phyloP scores from a whole-genome alignment of 176 grass and related monocot species.

The Juncus inflexus region DNA sequence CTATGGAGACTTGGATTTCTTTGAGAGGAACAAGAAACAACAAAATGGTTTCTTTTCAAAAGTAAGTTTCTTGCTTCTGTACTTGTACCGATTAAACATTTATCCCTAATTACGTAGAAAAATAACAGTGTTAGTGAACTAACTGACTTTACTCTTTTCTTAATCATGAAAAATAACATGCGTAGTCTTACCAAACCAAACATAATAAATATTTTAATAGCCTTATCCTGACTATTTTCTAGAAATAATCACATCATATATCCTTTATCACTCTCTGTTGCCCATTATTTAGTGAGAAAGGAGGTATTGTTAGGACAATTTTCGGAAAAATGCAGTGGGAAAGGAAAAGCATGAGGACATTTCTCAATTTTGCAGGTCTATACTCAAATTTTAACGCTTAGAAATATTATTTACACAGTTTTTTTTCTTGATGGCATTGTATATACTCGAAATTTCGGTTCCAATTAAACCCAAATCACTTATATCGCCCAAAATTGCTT shows the following conservation, averaged over 20 bases:
- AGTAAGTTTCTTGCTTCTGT: not conserved
- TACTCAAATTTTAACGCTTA: too few relatives aligned
- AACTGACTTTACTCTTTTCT: not conserved
- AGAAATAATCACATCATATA: too few relatives aligned
- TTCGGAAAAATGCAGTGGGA: too few relatives aligned
- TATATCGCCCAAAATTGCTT: not conserved
- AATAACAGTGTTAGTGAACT: not conserved
- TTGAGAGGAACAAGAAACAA: slow-evolving; percentile 36
- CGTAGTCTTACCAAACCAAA: not conserved
- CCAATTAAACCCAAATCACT: not conserved
- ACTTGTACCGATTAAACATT: not conserved
- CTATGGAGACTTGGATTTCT: slow-evolving; percentile 37
- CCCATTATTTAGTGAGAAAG: too few relatives aligned
- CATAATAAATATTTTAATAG: not conserved
- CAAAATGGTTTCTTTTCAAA: slow-evolving; percentile 19
- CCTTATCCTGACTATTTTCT: not conserved
- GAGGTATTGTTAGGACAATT: too few relatives aligned
- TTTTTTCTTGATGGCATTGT: too few relatives aligned
- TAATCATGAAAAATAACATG: not conserved
- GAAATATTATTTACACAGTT: too few relatives aligned
- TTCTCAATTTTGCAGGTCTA: too few relatives aligned
- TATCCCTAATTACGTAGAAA: not conserved
- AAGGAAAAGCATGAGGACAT: too few relatives aligned
- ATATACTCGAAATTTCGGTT: not conserved
- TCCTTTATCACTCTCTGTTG: too few relatives aligned